Evolutionary conservation across 345 rosid genomes (phyloP).

Genomic region (Moricandia arvensis): DNA sequence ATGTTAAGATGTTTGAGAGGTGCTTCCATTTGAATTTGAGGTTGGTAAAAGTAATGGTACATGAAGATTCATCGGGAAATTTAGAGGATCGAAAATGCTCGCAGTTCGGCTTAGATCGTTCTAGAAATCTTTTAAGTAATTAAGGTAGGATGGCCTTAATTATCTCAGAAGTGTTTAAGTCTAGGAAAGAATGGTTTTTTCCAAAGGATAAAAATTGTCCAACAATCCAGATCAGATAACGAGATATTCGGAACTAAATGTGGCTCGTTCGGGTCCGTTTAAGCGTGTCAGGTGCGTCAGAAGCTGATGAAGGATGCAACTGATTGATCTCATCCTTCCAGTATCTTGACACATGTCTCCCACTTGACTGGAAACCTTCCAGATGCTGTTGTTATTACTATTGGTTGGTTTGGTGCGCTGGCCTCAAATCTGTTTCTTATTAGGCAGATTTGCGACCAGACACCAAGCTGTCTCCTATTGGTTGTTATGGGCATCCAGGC

Average conservation of each 20-base stretch:
- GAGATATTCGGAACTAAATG: too few relatives aligned
- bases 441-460: background rate
- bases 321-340: background rate
- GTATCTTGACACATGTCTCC: background rate
- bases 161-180: background rate
- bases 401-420: background rate
- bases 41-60: too few relatives aligned
- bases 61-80: background rate
- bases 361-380: background rate
- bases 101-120: background rate
- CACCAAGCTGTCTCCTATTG: background rate
- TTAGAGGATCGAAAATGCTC: background rate
- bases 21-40: too few relatives aligned
- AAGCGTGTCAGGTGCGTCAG: background rate
- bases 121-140: too few relatives aligned
- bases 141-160: too few relatives aligned
- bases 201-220: background rate
- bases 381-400: background rate
- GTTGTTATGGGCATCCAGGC: background rate
- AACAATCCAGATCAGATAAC: background rate
- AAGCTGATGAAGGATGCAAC: too few relatives aligned
- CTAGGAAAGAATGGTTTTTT: background rate
- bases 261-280: background rate
- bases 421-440: background rate
- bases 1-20: too few relatives aligned